Conservation (phyloP, 1,284 basidiomycete genomes). For the Mycena sp. region DNA sequence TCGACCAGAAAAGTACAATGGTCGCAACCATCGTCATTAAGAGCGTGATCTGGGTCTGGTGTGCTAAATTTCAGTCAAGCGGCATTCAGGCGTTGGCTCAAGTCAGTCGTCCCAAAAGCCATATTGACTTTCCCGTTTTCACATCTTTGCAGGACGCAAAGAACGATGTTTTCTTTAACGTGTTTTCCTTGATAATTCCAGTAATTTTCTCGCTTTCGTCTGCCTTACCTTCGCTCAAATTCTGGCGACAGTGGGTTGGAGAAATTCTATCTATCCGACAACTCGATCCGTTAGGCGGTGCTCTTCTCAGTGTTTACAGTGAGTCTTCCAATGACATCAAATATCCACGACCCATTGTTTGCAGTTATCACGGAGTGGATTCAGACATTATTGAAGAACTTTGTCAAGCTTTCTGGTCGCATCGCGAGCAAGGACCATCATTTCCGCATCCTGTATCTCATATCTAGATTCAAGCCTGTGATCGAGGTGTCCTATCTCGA, state of each 20-base stretch:
- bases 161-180: constrained; percentile 29
- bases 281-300: constrained; percentile 29
- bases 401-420: constrained; percentile 27
- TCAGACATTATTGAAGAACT: constrained; percentile 26
- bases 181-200: constrained; percentile 28
- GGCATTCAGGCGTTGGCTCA: constrained; percentile 28
- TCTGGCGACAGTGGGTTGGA: constrained; percentile 21
- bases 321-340: neutral
- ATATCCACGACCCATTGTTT: neutral
- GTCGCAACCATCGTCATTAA: constrained; percentile 26
- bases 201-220: neutral
- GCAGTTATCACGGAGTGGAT: constrained; percentile 29
- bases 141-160: constrained; percentile 24
- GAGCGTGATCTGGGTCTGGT: constrained; percentile 28
- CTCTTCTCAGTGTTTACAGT: constrained; percentile 28
- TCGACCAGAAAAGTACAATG: constrained; percentile 16
- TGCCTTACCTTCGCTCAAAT: neutral
- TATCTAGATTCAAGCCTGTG: constrained; percentile 25
- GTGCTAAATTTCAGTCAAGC: constrained; percentile 19
- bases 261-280: constrained; percentile 25
- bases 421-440: constrained; percentile 28
- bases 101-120: neutral
- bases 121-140: neutral
- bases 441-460: constrained; percentile 26
- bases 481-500: constrained; percentile 27